These are phyloP conservation scores for Chalciporus sp. DNA, from an alignment of 1,284 basidiomycete genomes.

Conservation along the genomic window DNA sequence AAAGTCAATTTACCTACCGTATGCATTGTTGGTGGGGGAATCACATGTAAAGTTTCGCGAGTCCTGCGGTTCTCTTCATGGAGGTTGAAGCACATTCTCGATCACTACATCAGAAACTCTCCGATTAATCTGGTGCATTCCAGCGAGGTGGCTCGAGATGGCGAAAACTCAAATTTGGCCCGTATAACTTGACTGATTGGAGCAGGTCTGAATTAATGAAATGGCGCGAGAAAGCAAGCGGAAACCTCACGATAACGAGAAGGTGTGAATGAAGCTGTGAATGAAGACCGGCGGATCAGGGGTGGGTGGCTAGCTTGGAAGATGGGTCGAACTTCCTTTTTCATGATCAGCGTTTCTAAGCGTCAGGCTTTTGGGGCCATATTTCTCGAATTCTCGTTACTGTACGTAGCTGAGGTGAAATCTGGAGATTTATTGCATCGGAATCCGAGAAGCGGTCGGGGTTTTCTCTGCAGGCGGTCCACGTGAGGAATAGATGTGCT, in stretches of 20 bases:
- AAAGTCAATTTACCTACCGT: constrained; percentile 9
- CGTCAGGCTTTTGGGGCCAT: constrained; percentile 8
- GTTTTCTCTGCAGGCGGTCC: constrained; percentile 8
- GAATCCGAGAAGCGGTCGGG: constrained; percentile 7
- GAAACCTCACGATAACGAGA: constrained; percentile 35
- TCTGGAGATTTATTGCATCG: constrained; percentile 6
- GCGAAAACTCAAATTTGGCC: constrained; percentile 14
- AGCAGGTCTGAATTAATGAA: constrained; percentile 30
- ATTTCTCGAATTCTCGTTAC: constrained; percentile 8
- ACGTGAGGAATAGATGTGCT: constrained; percentile 16
- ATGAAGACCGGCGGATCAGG: constrained; percentile 32
- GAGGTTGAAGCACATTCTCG: constrained; percentile 7
- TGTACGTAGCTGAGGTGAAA: constrained; percentile 4
- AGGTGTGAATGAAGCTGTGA: constrained; percentile 29
- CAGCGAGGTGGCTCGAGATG: constrained; percentile 11
- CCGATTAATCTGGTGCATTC: constrained; percentile 19
- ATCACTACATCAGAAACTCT: constrained; percentile 17
- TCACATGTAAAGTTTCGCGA: constrained; percentile 10
- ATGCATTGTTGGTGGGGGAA: constrained; percentile 10
- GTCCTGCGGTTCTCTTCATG: constrained; percentile 11
- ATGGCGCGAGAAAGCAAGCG: constrained; percentile 23
- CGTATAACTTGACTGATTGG: constrained; percentile 16
- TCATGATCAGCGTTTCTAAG: constrained; percentile 31
- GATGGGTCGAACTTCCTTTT: constrained; percentile 26
- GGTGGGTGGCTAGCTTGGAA: constrained; percentile 26